Conservation (phyloP, 805 yeast genomes). For the Saccharomyces jurei region DNA sequence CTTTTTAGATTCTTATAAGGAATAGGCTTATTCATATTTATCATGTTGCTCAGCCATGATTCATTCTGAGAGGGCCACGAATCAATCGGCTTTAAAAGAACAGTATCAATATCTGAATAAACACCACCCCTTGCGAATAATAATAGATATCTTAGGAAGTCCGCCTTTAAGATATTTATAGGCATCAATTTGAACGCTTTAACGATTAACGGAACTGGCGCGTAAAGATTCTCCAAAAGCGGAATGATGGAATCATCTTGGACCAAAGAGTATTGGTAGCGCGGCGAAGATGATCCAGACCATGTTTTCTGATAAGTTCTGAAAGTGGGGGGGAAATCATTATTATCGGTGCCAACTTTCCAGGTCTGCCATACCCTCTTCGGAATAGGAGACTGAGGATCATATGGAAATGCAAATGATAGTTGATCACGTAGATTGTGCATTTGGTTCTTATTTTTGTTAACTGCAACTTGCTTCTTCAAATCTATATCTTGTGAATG, state of each 20-base stretch:
- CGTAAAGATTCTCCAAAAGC: conserved; percentile 47
- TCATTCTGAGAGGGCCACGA: conserved; percentile 59
- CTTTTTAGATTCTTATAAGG: conserved; percentile 11
- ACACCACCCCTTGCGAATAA: conserved; percentile 88
- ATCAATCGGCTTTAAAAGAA: conserved; percentile 59
- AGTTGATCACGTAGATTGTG: conserved; percentile 39
- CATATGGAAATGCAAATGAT: conserved; percentile 69
- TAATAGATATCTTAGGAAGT: conserved; percentile 83
- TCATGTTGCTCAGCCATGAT: conserved; percentile 11
- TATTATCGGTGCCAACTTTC: conserved; percentile 60
- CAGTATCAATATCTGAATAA: conserved; percentile 86
- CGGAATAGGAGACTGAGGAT: conserved; percentile 54
- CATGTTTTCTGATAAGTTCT: conserved; percentile 50
- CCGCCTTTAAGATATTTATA: conserved; percentile 76
- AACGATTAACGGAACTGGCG: conserved; percentile 66
- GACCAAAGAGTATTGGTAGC: conserved; percentile 60
- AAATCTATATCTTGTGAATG: conserved; percentile 15
- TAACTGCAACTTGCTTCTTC: conserved; percentile 4
- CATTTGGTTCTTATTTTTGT: not conserved
- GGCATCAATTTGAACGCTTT: conserved; percentile 75
- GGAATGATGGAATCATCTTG: conserved; percentile 61
- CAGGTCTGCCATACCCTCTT: conserved; percentile 90
- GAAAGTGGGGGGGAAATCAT: conserved; percentile 47
- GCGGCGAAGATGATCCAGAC: conserved; percentile 28
- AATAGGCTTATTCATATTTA: conserved; percentile 10